Evolutionary conservation across 257 asterid genomes (phyloP).

Genomic region (Henckelia pumila): DNA sequence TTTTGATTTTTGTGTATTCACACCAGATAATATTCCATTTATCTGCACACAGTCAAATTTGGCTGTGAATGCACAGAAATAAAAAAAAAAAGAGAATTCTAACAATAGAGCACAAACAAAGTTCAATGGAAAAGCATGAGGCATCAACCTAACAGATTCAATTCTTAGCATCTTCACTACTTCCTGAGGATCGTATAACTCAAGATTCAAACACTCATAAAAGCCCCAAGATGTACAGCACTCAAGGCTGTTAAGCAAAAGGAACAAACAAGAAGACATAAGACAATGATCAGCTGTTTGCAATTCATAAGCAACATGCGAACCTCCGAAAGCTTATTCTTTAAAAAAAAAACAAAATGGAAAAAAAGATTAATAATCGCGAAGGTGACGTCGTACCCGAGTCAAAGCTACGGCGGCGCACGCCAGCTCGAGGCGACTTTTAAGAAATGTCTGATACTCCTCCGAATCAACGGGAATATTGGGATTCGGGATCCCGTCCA

Average conservation of each 20-base stretch:
- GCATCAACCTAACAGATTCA: background rate
- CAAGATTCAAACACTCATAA: background rate
- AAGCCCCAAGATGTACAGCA: slow-evolving; percentile 21
- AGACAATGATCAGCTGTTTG: background rate
- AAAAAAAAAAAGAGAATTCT: too few species aligned
- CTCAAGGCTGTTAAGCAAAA: slow-evolving; percentile 9
- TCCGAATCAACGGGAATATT: slow-evolving; percentile 51
- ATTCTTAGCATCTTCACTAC: background rate
- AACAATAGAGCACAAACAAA: background rate
- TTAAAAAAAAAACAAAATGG: background rate
- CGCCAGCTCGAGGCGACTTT: slow-evolving; percentile 77
- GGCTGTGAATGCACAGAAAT: too few species aligned
- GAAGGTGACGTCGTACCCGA: slow-evolving; percentile 39
- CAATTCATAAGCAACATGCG: slow-evolving; percentile 7
- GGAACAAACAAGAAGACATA: slow-evolving; percentile 7
- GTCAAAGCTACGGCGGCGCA: slow-evolving; percentile 93
- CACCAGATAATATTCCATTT: too few species aligned
- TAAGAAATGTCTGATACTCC: slow-evolving; percentile 66
- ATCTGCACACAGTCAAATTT: too few species aligned
- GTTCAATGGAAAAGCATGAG: background rate
- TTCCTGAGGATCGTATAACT: background rate
- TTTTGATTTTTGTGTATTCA: background rate
- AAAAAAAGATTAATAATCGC: background rate
- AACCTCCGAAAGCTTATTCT: background rate
- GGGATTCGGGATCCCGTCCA: slow-evolving; percentile 18